Evolutionary conservation across 768 basidiomycete species (phyloP), one percentile per base, ranked within the genome.

Genomic region (Strobilomyces echinocephalus): DNA sequence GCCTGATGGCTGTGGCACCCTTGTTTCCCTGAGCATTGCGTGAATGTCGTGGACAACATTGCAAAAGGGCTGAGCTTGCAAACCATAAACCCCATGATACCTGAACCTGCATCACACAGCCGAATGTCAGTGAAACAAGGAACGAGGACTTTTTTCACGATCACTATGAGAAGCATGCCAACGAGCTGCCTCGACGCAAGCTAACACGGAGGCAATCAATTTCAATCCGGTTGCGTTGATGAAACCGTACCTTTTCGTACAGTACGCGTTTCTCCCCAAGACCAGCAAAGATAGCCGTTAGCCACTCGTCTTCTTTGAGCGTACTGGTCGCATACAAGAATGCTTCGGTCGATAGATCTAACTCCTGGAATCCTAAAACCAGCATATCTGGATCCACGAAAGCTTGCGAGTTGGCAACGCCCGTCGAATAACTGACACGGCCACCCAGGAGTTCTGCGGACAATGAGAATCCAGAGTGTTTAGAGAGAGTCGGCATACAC

Each of bases 81-180:
- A 60, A 87, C 89, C 86, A 93, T 84, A 31, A 91, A 72, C 36
- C 88, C 88, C 73, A 91, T 76, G 24, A 91, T 81, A 0, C 90
- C 90, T 3, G 84, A 79, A 6, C 85, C 88, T n/a, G 80, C 81
- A 0, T 77, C 70, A 18, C 75, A 68, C 7, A 75, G 76, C 52
- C 68, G 73, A 33, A 88, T 68, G 38, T 83, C 76, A 26, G 73
- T 70, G 56, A 92, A 85, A 56, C 77, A 79, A 4, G 62, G 31
- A 7, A 67, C 69, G 39, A 87, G 58, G 0, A 65, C 56, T 51
- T 78, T 85, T 67, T 81, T 85, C 8, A 80, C 83, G 39, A 92
- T 71, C 28, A 88, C 68, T 11, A 92, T 63, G 18, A 92, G 69
- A n/a, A 92, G 73, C 76, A 91, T 88, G 34, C 91, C 91, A 35